Percentiles rank a stretch among this genome's conserved stretches.
These are phyloP conservation scores for Tricholoma sp. DNA, from an alignment of 768 basidiomycete species.

Conservation along the genomic window DNA sequence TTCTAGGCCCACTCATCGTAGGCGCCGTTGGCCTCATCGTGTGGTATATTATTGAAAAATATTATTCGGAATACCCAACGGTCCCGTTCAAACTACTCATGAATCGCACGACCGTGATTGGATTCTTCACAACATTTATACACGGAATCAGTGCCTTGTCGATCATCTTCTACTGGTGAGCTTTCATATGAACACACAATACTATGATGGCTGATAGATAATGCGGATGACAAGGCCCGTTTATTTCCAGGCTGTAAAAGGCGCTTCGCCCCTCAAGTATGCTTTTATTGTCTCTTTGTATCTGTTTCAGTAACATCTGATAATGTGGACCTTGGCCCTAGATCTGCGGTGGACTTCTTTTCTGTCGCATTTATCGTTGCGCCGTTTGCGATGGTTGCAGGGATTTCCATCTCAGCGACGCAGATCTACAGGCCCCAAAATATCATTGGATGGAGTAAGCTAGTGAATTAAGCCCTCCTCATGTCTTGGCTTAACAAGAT, in stretches of 20 bases:
- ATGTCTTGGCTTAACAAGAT: not conserved
- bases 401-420: not conserved
- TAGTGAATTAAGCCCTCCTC: not conserved
- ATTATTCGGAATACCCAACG: not conserved
- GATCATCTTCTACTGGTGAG: not conserved
- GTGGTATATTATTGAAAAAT: not conserved
- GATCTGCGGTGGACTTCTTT: not conserved
- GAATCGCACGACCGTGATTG: not conserved
- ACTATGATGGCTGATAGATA: not conserved
- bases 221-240: not conserved
- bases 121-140: not conserved
- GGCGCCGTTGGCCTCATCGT: conserved; percentile 32
- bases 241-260: not conserved
- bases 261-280: not conserved
- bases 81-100: not conserved
- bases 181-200: not conserved
- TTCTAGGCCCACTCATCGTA: conserved; percentile 38
- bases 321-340: not conserved
- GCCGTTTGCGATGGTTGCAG: not conserved
- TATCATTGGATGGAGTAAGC: not conserved
- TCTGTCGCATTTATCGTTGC: not conserved
- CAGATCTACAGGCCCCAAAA: not conserved
- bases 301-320: not conserved
- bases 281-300: not conserved
- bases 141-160: not conserved